Conservation (phyloP, 306 rosid genomes). For the Prinsepia uniflora region DNA sequence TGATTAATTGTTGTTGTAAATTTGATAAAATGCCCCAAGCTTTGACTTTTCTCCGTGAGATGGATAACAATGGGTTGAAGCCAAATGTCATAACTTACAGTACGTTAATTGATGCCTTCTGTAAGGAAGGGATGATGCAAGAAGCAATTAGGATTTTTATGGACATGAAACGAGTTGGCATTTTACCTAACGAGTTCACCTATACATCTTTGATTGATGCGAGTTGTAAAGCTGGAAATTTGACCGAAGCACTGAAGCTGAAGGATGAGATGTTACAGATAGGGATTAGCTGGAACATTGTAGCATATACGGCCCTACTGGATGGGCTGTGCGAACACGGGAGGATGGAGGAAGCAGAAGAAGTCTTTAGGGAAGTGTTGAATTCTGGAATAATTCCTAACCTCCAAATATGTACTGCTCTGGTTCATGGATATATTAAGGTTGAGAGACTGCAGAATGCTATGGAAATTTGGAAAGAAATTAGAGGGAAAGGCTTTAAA, state of each 20-base stretch:
- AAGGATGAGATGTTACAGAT: constrained; percentile 64
- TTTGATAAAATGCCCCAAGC: constrained; percentile 65
- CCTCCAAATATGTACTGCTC: constrained; percentile 55
- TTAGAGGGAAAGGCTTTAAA: constrained; percentile 57
- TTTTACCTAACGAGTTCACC: constrained; percentile 77
- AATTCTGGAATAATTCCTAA: constrained; percentile 59
- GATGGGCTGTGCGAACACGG: constrained; percentile 83
- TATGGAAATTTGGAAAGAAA: constrained; percentile 53
- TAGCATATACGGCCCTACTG: constrained; percentile 64
- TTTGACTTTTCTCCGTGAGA: constrained; percentile 59
- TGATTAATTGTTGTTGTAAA: constrained; percentile 80
- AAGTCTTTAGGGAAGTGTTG: constrained; percentile 56
- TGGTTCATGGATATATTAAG: constrained; percentile 80
- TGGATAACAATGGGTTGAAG: constrained; percentile 56
- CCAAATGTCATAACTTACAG: constrained; percentile 88
- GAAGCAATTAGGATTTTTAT: constrained; percentile 72
- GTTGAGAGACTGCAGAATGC: constrained; percentile 58
- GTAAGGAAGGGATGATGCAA: constrained; percentile 82
- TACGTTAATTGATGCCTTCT: constrained; percentile 84
- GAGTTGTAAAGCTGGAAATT: constrained; percentile 69
- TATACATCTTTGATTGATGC: constrained; percentile 89
- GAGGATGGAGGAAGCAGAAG: constrained; percentile 71
- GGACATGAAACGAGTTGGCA: constrained; percentile 78
- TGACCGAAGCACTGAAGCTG: constrained; percentile 61
- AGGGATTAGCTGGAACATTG: constrained; percentile 54